Percentiles rank a stretch among this genome's conserved stretches.
Conservation (phyloP, 495 filamentous ascomycete genomes). For the Tuber aestivum region DNA sequence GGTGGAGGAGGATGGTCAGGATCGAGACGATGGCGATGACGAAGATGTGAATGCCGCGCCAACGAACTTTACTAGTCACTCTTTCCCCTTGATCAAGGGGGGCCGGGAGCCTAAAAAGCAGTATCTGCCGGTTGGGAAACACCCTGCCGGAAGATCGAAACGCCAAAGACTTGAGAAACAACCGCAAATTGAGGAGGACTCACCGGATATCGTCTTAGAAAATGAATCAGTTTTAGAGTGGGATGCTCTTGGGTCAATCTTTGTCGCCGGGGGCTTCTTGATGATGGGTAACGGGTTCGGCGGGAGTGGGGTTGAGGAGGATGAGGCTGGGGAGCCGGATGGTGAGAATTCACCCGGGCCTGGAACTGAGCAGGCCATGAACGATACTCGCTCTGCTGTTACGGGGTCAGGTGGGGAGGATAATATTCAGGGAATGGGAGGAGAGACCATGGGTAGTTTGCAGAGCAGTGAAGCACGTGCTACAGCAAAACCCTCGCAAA, state of each 20-base stretch:
- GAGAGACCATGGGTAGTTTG: neutral
- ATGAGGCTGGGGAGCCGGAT: neutral
- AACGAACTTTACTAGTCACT: neutral
- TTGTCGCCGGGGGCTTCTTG: constrained; percentile 22
- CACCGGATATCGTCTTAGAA: neutral
- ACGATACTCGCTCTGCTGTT: neutral
- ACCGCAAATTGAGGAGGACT: neutral
- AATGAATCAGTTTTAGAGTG: constrained; percentile 5
- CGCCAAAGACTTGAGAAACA: constrained; percentile 6
- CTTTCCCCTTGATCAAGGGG: neutral
- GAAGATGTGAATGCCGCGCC: neutral
- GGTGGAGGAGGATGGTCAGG: neutral
- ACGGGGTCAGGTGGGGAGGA: neutral
- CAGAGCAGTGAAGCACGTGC: neutral
- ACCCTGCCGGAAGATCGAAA: constrained; percentile 19
- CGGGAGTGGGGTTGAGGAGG: neutral
- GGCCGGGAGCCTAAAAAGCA: constrained; percentile 25
- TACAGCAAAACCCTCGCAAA: neutral
- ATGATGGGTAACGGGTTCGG: constrained; percentile 19
- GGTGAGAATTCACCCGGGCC: neutral
- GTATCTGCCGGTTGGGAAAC: constrained; percentile 22
- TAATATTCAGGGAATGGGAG: neutral
- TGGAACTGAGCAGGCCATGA: neutral
- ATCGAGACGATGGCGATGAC: neutral
- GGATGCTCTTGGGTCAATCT: constrained; percentile 28